Percentiles rank a stretch among this genome's conserved stretches.
phyloP scores from a whole-genome alignment of 2,329 filamentous ascomycete species.

The Huntiella bhutanensis region DNA sequence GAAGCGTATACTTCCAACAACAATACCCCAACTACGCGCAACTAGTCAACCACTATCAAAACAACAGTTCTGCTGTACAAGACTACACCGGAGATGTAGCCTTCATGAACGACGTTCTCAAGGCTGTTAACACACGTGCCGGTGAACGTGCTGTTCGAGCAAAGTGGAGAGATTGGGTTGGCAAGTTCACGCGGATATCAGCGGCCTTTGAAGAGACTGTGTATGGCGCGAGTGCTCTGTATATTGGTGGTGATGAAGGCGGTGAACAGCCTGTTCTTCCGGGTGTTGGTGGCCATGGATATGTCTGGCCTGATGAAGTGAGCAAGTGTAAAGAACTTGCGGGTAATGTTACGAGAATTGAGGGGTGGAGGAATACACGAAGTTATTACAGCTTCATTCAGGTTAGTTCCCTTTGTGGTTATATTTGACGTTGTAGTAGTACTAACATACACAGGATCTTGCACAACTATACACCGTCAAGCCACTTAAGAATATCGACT shows the following conservation, averaged over 20 bases:
- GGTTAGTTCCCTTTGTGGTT: constrained; percentile 24
- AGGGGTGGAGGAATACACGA: constrained; percentile 89
- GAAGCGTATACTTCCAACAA: constrained; percentile 71
- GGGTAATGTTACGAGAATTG: constrained; percentile 79
- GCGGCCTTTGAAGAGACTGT: constrained; percentile 91
- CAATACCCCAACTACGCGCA: constrained; percentile 42
- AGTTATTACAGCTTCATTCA: constrained; percentile 94
- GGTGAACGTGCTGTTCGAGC: constrained; percentile 79
- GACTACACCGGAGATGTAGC: constrained; percentile 72
- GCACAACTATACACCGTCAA: constrained; percentile 43
- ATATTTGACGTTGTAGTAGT: not conserved
- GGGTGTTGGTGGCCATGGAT: constrained; percentile 59
- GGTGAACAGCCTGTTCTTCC: constrained; percentile 39
- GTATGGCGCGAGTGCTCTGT: constrained; percentile 78
- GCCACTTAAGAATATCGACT: constrained; percentile 62
- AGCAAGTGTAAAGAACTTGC: constrained; percentile 71
- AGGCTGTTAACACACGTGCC: constrained; percentile 67
- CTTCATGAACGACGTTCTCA: constrained; percentile 74
- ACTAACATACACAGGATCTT: constrained; percentile 31
- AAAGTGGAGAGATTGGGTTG: constrained; percentile 90
- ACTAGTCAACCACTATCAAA: constrained; percentile 22
- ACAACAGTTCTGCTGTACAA: constrained; percentile 22
- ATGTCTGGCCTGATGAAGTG: constrained; percentile 78
- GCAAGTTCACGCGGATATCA: constrained; percentile 79
- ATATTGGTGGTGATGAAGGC: constrained; percentile 60